Base-by-base conservation (phyloP, 768 basidiomycete genomes). In the Boletus bicolor region DNA sequence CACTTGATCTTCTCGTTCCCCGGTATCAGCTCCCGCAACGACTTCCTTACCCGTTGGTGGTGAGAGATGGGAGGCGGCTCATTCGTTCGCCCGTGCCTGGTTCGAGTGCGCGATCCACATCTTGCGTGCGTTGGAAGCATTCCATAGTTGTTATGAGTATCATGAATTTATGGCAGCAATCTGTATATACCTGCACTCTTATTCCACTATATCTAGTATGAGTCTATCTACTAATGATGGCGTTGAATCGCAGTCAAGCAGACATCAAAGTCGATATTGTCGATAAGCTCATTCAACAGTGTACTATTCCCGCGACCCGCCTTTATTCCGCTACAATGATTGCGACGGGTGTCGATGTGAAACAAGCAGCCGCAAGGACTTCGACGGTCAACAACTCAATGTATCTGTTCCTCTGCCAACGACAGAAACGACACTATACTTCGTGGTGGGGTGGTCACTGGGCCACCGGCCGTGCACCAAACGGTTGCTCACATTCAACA, bases 101-200 rank as follows among this genome's bases (percentile, higher is more conserved):
- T 12, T 21, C 11, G 41, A n/a, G 41, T 37, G n/a, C 28, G 36
- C 15, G 35, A 37, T 42, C 24, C 4, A 49, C 5, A 7, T 30
- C n/a, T 10, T 36, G 37, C 37, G 41, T 10, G 24, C 48, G 5
- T 44, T 47, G 44, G 36, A 28, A 28, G 42, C 45, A 57, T 41
- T 24, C 44, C 35, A 24, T 24, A 50, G 9, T 42, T 32, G 53
- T 57, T 28, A 50, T 51, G 58, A 56, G 9, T 36, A 28, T 45
- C 48, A 55, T 36, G 57, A 38, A 63, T 52, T 30, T 49, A 55
- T 50, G 32, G 52, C 24, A 36, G 53, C 47, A 35, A 52, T 52
- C 28, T 37, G 43, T 51, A 57, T 53, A 65, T 63, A 63, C 62
- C 62, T 54, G n/a, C 48, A 58, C 42, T n/a, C 17, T 51, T 39